These are phyloP conservation scores for Cladosporium sp. DNA, from an alignment of 2,329 filamentous ascomycete genomes.

Conservation along the genomic window DNA sequence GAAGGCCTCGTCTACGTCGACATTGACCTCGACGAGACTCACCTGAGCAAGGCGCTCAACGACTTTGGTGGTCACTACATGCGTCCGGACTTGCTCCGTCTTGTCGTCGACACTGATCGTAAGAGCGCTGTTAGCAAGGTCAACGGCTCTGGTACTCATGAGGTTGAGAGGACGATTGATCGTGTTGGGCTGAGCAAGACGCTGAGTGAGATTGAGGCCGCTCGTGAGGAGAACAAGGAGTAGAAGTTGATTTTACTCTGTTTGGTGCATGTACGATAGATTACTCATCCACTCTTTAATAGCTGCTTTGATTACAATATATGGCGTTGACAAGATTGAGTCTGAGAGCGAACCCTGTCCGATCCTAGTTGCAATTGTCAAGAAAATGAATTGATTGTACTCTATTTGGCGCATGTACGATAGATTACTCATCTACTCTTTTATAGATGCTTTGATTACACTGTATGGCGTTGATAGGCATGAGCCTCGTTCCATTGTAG, in stretches of 20 bases:
- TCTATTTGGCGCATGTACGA: background rate
- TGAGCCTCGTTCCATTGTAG: no score
- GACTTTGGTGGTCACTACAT: conserved; percentile 56
- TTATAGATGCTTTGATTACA: background rate
- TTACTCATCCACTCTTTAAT: no score
- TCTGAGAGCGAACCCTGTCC: no score
- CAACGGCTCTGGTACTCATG: conserved; percentile 25
- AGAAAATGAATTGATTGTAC: no score
- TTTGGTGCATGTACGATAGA: no score
- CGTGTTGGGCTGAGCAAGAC: conserved; percentile 22
- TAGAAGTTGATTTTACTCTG: background rate
- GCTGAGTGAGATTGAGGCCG: conserved; percentile 16
- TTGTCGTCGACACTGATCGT: conserved; percentile 50
- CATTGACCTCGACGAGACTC: conserved; percentile 45
- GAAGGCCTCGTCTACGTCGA: conserved; percentile 54
- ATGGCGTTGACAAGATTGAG: no score
- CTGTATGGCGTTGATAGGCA: background rate
- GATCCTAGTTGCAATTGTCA: no score
- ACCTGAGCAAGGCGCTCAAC: conserved; percentile 50
- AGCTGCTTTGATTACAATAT: no score
- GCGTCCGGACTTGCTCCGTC: conserved; percentile 52
- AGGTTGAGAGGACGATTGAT: conserved; percentile 21
- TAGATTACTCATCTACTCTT: background rate
- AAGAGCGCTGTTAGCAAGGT: conserved; percentile 45
- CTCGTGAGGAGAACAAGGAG: background rate